These are phyloP conservation scores for Colletotrichum musicola DNA, from an alignment of 2,329 filamentous ascomycete genomes.

Conservation along the genomic window DNA sequence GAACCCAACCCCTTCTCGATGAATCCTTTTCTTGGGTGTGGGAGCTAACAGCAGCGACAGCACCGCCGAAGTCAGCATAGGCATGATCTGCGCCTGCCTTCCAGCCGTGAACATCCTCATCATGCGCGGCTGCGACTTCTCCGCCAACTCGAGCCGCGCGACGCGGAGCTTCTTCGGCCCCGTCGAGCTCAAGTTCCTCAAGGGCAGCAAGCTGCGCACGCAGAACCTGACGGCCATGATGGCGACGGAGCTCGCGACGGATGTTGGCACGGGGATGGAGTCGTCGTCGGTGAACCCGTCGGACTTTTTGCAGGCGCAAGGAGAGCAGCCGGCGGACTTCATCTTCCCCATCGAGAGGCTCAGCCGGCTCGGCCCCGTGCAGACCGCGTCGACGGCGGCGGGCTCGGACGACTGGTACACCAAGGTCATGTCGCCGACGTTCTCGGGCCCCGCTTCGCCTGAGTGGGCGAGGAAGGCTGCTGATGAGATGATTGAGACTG, in stretches of 20 bases:
- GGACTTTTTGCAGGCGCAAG: neutral
- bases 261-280: neutral
- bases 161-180: neutral
- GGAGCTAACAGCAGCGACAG: neutral
- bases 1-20: constrained; percentile 17
- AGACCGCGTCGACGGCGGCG: neutral
- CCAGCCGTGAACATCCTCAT: constrained; percentile 43
- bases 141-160: neutral
- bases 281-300: neutral
- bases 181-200: constrained; percentile 28
- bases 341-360: constrained; percentile 16
- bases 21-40: constrained; percentile 40
- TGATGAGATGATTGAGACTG: neutral
- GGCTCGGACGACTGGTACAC: constrained; percentile 6
- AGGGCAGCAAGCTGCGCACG: constrained; percentile 26
- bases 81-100: constrained; percentile 49
- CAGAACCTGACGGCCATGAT: constrained; percentile 4
- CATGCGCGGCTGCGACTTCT: neutral
- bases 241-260: neutral
- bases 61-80: constrained; percentile 49
- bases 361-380: neutral
- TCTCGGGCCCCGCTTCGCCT: constrained; percentile 7
- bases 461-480: constrained; percentile 12
- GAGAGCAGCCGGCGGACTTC: neutral
- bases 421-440: constrained; percentile 8